Evolutionary conservation across 2,329 filamentous ascomycete species (phyloP).

Genomic region (Alternaria infectoria): DNA sequence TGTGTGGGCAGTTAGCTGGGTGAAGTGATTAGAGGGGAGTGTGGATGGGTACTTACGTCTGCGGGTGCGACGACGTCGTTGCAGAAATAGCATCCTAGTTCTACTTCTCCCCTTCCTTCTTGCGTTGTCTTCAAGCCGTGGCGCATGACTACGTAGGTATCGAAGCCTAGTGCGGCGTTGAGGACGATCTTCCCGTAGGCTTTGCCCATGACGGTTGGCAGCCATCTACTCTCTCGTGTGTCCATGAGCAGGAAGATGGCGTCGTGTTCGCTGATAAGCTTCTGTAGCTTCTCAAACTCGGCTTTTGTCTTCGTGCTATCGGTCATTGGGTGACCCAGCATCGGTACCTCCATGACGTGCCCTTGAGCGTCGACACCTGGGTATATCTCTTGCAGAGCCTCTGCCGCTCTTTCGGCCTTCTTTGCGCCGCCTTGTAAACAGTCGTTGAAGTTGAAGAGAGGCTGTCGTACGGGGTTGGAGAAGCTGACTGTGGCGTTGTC

Average conservation of each 20-base stretch:
- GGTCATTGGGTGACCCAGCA: constrained; percentile 88
- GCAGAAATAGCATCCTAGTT: constrained; percentile 96
- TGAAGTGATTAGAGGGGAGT: no score
- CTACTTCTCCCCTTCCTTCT: constrained; percentile 63
- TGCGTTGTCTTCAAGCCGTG: constrained; percentile 70
- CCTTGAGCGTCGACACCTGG: constrained; percentile 85
- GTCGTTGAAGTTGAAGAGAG: constrained; percentile 88
- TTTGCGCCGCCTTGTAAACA: constrained; percentile 82
- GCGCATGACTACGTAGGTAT: constrained; percentile 96
- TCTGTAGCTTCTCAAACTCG: constrained; percentile 77
- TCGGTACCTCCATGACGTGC: constrained; percentile 84
- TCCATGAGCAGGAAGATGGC: constrained; percentile 97
- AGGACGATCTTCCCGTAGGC: constrained; percentile 91
- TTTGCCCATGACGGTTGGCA: constrained; percentile 96
- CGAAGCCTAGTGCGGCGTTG: constrained; percentile 95
- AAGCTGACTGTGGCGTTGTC: constrained; percentile 94
- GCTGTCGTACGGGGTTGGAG: constrained; percentile 94
- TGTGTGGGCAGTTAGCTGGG: not conserved
- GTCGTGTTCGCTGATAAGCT: constrained; percentile 83
- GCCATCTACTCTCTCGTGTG: constrained; percentile 90
- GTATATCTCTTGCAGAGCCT: constrained; percentile 83
- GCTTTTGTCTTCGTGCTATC: constrained; percentile 72
- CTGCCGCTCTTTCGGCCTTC: constrained; percentile 82
- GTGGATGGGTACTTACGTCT: constrained; percentile 64
- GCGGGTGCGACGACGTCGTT: constrained; percentile 95